Evolutionary conservation across 805 yeast species (phyloP).

Genomic region (Naumovozyma dairenensis): DNA sequence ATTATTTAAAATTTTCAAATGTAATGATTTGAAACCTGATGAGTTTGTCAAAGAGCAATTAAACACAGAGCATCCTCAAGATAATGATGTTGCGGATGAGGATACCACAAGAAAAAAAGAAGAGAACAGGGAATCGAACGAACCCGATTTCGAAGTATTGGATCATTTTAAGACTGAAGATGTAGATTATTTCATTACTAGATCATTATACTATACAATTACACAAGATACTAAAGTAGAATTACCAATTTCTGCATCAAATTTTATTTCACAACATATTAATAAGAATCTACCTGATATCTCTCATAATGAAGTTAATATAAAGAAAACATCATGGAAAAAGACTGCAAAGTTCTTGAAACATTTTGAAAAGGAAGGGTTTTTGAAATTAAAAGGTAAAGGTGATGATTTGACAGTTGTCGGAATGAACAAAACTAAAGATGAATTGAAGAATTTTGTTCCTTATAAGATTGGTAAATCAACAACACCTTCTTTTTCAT

Average conservation of each 20-base stretch:
- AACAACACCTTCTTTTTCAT: no score
- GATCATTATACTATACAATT: slow-evolving; percentile 63
- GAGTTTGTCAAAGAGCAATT: slow-evolving; percentile 4
- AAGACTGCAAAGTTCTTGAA: slow-evolving; percentile 79
- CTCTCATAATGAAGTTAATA: slow-evolving; percentile 41
- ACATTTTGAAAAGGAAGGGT: slow-evolving; percentile 70
- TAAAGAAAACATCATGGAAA: slow-evolving; percentile 82
- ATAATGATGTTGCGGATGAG: slow-evolving; percentile 5
- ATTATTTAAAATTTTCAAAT: slow-evolving; percentile 43
- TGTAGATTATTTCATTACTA: slow-evolving; percentile 61
- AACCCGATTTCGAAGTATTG: slow-evolving; percentile 31
- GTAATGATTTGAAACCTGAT: slow-evolving; percentile 28
- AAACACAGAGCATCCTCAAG: slow-evolving; percentile 4
- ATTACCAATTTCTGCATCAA: slow-evolving; percentile 64
- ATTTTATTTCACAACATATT: slow-evolving; percentile 61
- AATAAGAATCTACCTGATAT: slow-evolving; percentile 66
- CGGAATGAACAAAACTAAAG: slow-evolving; percentile 39
- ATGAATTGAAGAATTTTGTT: slow-evolving; percentile 47
- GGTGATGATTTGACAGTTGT: slow-evolving; percentile 66
- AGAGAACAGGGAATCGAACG: slow-evolving; percentile 5
- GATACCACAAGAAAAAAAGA: slow-evolving; percentile 9
- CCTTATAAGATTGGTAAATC: slow-evolving; percentile 42
- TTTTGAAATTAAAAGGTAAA: slow-evolving; percentile 67
- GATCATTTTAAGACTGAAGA: slow-evolving; percentile 46
- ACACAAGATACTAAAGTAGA: slow-evolving; percentile 41